Conservation (phyloP, 495 filamentous ascomycete genomes). For the Tetracladium marchalianum region DNA sequence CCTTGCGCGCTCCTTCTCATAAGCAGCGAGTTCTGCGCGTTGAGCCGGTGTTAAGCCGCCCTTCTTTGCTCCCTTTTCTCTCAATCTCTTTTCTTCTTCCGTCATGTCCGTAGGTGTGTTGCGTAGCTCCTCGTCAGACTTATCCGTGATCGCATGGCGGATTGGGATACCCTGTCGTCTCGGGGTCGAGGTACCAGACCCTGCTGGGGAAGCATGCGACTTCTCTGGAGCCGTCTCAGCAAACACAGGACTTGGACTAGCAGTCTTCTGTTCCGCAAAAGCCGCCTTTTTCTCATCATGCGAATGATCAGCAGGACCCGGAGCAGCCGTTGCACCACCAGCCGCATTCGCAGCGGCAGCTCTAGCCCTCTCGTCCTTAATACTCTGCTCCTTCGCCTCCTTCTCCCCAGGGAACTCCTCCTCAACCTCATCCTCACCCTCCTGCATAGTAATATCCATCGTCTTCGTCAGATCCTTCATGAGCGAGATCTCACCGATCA, state of each 20-base stretch:
- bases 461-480: slow-evolving; percentile 87
- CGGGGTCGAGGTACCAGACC: slow-evolving; percentile 48
- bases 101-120: slow-evolving; percentile 59
- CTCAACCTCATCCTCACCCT: slow-evolving; percentile 54
- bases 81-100: slow-evolving; percentile 66
- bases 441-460: slow-evolving; percentile 81
- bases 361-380: slow-evolving; percentile 21
- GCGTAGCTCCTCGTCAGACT: slow-evolving; percentile 74
- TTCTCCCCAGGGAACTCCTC: slow-evolving; percentile 41
- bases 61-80: slow-evolving; percentile 80
- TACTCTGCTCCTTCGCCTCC: slow-evolving; percentile 38
- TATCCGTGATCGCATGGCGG: slow-evolving; percentile 80
- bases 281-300: neutral
- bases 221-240: slow-evolving; percentile 9
- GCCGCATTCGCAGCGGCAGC: slow-evolving; percentile 19
- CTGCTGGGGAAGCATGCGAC: slow-evolving; percentile 9
- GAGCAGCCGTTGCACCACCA: slow-evolving; percentile 10
- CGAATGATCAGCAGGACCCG: slow-evolving; percentile 19
- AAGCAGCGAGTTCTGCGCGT: slow-evolving; percentile 75
- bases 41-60: slow-evolving; percentile 79
- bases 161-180: slow-evolving; percentile 50
- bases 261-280: slow-evolving; percentile 9
- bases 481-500: slow-evolving; percentile 84
- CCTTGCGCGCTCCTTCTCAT: slow-evolving; percentile 73
- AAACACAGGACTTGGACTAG: neutral